Conservation (phyloP, 202 grass and related monocot species). For the Musa balbisiana region DNA sequence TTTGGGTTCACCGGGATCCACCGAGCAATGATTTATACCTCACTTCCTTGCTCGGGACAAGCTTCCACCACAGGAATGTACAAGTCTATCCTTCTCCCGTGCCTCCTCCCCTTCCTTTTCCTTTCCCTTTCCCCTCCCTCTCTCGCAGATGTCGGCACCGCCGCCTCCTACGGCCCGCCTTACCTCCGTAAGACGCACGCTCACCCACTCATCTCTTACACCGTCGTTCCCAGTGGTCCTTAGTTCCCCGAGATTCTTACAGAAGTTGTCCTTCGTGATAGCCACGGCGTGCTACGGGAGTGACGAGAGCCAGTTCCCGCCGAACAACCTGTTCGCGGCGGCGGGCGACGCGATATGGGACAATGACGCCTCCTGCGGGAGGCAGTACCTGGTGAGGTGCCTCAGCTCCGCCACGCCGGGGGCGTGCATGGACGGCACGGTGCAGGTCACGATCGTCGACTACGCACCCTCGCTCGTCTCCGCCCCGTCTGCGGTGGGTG, state of each 20-base stretch:
- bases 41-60: too few relatives aligned
- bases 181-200: conserved; percentile 35
- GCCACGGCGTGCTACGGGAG: conserved; percentile 32
- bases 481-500: conserved; percentile 14
- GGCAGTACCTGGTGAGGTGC: conserved; percentile 31
- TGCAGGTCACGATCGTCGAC: conserved; percentile 30
- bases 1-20: too few relatives aligned
- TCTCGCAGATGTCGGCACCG: conserved; percentile 36
- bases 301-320: conserved; percentile 30
- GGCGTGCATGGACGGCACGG: conserved; percentile 18
- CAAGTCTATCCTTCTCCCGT: not conserved
- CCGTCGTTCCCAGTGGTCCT: not conserved
- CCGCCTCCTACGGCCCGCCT: conserved; percentile 36
- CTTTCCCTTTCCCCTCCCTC: conserved; percentile 19
- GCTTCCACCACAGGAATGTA: too few relatives aligned
- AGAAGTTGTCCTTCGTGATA: not conserved
- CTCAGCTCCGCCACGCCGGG: conserved; percentile 27
- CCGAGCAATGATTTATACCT: too few relatives aligned
- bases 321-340: conserved; percentile 27
- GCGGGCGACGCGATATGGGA: conserved; percentile 40
- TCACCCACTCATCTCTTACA: not conserved
- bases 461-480: conserved; percentile 24
- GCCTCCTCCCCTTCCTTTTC: conserved; percentile 8
- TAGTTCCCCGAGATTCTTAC: not conserved
- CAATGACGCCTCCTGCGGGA: conserved; percentile 36